Evolutionary conservation across 495 filamentous ascomycete genomes (phyloP), one percentile per base, ranked within the genome.

Genomic region (Clohesyomyces aquaticus): DNA sequence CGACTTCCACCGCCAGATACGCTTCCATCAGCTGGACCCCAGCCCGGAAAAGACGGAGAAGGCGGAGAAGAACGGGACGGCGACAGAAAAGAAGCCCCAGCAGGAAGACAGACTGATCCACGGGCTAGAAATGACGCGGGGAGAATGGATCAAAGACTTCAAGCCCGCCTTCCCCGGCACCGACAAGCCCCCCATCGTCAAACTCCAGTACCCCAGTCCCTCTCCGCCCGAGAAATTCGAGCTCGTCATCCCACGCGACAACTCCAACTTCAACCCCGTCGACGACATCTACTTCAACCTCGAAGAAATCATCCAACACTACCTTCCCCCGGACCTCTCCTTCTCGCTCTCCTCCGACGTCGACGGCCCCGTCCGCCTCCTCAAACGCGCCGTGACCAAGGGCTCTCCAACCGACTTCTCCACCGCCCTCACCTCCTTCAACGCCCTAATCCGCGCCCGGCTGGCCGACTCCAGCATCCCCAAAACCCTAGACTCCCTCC

Each of bases 261-360:
- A 78, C 28, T 82, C 87, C 57, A 85, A 94, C 68, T 96, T 96
- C 77, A 87, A 91, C 65, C 88, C 92, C 4, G 76, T 93, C 58
- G 84, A 88, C 67, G 94, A 98, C 65, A 96, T 97, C 63, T 79
- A 88, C 55, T 82, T 87, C 50, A 88, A 91, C 14, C 85, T 96
- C 49, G 84, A 91, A 59, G 81, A 82, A 25, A 87, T 96, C 23
- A 81, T 85, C 23, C 80, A 84, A 28, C 82, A 86, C 70, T 96
- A 96, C 75, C 81, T 96, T 23, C 86, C 87, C 19, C 78, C 83
- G 12, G 82, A 83, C 21, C 78, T 90, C 64, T 80, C 82, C 16
- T 80, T 84, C 28, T 75, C 79, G 46, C 89, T 96, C 64, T 82
- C 85, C 59, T 81, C 94, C 68, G 89, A 90, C 48, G 83, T 83